Conservation (phyloP, 257 asterid genomes). For the Prunella vulgaris region DNA sequence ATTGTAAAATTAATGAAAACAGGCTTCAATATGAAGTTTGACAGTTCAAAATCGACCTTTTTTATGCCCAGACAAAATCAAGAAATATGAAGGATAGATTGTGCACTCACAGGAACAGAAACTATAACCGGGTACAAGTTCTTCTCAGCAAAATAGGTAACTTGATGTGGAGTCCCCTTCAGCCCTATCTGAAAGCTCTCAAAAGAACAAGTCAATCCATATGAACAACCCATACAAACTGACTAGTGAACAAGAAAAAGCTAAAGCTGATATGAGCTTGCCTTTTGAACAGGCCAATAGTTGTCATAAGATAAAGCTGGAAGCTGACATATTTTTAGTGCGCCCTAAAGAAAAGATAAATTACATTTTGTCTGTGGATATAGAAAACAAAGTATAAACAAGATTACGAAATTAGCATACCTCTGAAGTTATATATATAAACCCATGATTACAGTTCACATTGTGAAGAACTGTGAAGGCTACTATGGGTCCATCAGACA, state of each 20-base stretch:
- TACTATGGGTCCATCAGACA: conserved; percentile 87
- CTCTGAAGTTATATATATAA: conserved; percentile 80
- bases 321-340: conserved; percentile 92
- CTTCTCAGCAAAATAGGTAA: conserved; percentile 91
- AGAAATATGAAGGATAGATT: background rate
- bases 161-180: conserved; percentile 98
- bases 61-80: background rate
- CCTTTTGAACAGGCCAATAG: conserved; percentile 97
- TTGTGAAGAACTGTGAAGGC: conserved; percentile 98
- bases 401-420: conserved; percentile 35
- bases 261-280: conserved; percentile 12
- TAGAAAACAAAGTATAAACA: background rate
- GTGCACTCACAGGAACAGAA: conserved; percentile 77
- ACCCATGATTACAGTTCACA: conserved; percentile 92
- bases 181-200: conserved; percentile 58
- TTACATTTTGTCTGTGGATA: background rate
- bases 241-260: conserved; percentile 5
- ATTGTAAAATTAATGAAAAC: conserved; percentile 8
- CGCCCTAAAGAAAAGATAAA: conserved; percentile 53
- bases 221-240: conserved; percentile 23
- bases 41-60: background rate
- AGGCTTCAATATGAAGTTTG: background rate
- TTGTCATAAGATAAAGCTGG: conserved; percentile 70
- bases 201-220: conserved; percentile 1
- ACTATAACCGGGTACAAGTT: conserved; percentile 86